Percentiles rank a stretch among this genome's conserved stretches.
These are phyloP conservation scores for Angomonas ambiguus DNA, from an alignment of 208 protist genomes.

Conservation along the genomic window DNA sequence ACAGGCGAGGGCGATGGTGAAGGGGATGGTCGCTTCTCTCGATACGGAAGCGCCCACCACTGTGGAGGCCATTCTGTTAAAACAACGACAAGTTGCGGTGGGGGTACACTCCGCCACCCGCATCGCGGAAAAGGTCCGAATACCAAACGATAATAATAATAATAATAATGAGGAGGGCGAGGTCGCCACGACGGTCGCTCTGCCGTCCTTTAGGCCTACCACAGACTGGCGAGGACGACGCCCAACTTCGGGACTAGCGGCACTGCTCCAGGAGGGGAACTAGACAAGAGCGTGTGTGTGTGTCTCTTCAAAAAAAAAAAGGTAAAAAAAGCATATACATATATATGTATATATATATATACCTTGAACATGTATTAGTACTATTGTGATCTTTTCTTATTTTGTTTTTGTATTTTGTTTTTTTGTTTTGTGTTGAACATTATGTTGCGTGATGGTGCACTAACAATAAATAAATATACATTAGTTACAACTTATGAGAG, in stretches of 20 bases:
- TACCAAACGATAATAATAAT: background rate
- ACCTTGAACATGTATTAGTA: background rate
- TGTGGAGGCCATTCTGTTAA: background rate
- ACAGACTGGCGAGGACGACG: no score
- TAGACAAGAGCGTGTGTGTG: background rate
- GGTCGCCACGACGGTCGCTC: no score
- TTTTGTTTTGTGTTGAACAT: background rate
- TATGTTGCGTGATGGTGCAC: background rate
- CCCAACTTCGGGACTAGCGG: no score
- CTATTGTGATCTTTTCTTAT: background rate
- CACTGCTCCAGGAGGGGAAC: no score
- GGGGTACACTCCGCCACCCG: background rate
- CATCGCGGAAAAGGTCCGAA: background rate
- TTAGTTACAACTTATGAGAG: background rate
- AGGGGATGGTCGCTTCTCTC: background rate
- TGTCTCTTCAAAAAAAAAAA: background rate
- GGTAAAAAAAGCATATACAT: background rate
- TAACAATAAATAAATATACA: background rate
- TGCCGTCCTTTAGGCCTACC: no score
- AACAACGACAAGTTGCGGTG: background rate
- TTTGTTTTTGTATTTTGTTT: background rate
- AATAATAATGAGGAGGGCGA: background rate
- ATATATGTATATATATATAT: background rate
- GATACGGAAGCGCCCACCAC: background rate
- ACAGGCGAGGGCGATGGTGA: conserved; percentile 11